phyloP scores from a whole-genome alignment of 2,329 filamentous ascomycete species.

The Pyricularia grisea region DNA sequence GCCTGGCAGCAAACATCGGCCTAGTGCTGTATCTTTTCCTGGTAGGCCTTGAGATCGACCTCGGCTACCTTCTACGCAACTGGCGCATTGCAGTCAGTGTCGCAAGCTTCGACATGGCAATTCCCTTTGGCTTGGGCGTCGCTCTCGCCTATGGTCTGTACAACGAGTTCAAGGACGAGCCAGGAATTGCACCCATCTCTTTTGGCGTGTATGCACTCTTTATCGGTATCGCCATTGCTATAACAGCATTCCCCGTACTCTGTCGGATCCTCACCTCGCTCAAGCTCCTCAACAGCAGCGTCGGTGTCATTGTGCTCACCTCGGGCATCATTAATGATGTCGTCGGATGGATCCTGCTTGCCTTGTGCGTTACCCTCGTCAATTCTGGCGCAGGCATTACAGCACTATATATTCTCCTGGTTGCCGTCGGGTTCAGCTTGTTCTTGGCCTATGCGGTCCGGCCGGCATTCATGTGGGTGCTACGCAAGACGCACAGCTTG shows the following conservation, averaged over 20 bases:
- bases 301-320: conserved; percentile 80
- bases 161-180: conserved; percentile 52
- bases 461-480: conserved; percentile 64
- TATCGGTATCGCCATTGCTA: conserved; percentile 86
- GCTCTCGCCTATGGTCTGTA: conserved; percentile 77
- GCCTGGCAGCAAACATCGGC: not conserved
- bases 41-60: conserved; percentile 32
- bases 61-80: conserved; percentile 67
- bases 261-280: conserved; percentile 90
- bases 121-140: conserved; percentile 76
- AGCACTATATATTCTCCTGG: conserved; percentile 76
- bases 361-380: conserved; percentile 85
- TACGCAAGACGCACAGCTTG: conserved; percentile 65
- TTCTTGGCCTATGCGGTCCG: conserved; percentile 66
- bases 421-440: conserved; percentile 63
- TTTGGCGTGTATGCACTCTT: conserved; percentile 57
- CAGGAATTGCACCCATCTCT: conserved; percentile 25
- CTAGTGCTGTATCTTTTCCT: not conserved
- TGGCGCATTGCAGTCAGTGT: conserved; percentile 77
- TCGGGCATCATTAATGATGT: conserved; percentile 93
- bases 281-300: conserved; percentile 71
- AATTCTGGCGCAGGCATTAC: conserved; percentile 77
- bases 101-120: conserved; percentile 65
- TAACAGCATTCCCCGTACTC: conserved; percentile 83
- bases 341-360: conserved; percentile 82